Evolutionary conservation across 768 basidiomycete species (phyloP).

Genomic region (Hygrocybe punicea): DNA sequence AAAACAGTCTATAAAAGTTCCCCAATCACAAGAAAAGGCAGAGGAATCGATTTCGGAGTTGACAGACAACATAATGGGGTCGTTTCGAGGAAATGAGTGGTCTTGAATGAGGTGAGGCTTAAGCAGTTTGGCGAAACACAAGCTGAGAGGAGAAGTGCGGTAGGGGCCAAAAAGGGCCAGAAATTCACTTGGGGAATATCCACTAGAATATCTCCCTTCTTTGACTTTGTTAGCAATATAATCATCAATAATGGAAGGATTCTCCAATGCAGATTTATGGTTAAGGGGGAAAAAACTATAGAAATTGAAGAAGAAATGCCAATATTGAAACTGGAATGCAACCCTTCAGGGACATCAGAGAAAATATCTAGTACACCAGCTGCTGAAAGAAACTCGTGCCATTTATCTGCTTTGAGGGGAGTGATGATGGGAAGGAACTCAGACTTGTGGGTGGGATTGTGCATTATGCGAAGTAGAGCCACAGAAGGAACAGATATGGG

Average conservation of each 20-base stretch:
- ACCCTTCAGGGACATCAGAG: conserved; percentile 17
- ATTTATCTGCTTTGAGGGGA: conserved; percentile 13
- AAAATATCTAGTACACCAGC: conserved; percentile 9
- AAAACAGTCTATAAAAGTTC: neutral
- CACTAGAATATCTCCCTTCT: neutral
- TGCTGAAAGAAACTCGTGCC: conserved; percentile 3
- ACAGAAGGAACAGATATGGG: conserved; percentile 14
- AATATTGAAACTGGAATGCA: conserved; percentile 13
- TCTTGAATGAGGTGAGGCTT: conserved; percentile 15
- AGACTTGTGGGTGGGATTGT: conserved; percentile 4
- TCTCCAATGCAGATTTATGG: conserved; percentile 22
- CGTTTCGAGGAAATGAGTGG: neutral
- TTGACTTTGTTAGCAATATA: too few species aligned
- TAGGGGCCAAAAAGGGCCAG: neutral
- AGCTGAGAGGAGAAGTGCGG: neutral
- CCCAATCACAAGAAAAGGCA: conserved; percentile 12
- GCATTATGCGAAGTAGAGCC: conserved; percentile 5
- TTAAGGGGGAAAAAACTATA: neutral
- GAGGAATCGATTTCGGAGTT: conserved; percentile 1
- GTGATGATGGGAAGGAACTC: conserved; percentile 16
- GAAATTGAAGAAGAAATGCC: conserved; percentile 1
- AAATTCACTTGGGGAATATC: neutral
- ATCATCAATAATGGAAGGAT: conserved; percentile 3
- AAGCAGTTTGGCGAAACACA: neutral
- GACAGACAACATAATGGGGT: neutral